A percentile compares a stretch with the other conserved stretches of the same genome.
These are phyloP conservation scores for Amoebophrya sp. DNA, from an alignment of 169 alveolate genomes.

Conservation along the genomic window DNA sequence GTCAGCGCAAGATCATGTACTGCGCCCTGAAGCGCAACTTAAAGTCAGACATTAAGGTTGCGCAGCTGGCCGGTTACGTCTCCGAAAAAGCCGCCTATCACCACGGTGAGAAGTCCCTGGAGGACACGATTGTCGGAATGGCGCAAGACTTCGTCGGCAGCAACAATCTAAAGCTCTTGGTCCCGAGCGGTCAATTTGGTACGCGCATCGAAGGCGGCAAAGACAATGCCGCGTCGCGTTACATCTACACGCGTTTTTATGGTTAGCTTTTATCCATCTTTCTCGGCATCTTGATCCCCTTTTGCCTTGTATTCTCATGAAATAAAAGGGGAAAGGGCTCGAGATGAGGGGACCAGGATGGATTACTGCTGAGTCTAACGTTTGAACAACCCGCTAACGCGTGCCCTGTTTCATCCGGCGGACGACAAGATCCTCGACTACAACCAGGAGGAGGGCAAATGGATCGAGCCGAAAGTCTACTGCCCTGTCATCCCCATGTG, in stretches of 20 bases:
- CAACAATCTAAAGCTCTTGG: conserved; percentile 51
- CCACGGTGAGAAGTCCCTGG: conserved; percentile 94
- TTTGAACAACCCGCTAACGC: conserved; percentile 58
- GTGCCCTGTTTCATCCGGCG: conserved; percentile 60
- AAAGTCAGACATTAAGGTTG: conserved; percentile 81
- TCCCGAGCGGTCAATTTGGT: conserved; percentile 98
- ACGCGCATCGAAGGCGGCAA: conserved; percentile 93
- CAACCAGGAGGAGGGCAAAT: conserved; percentile 83
- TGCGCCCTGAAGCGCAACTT: conserved; percentile 89
- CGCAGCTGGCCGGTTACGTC: conserved; percentile 81
- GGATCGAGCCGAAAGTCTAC: conserved; percentile 91
- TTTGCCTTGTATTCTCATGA: too few species aligned
- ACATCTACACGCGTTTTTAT: too few species aligned
- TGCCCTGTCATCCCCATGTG: conserved; percentile 94
- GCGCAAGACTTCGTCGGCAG: conserved; percentile 96
- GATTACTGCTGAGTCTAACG: too few species aligned
- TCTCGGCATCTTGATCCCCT: too few species aligned
- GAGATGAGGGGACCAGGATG: too few species aligned
- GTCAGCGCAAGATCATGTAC: conserved; percentile 90
- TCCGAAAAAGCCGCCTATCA: conserved; percentile 96
- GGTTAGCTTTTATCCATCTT: too few species aligned
- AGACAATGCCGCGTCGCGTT: conserved; percentile 86
- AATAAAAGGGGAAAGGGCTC: too few species aligned
- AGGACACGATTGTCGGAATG: conserved; percentile 89
- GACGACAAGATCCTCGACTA: conserved; percentile 50